Percentiles rank a stretch among this genome's conserved stretches.
Conservation (phyloP, 78 protist species). For the Speleostelium caveatum region DNA sequence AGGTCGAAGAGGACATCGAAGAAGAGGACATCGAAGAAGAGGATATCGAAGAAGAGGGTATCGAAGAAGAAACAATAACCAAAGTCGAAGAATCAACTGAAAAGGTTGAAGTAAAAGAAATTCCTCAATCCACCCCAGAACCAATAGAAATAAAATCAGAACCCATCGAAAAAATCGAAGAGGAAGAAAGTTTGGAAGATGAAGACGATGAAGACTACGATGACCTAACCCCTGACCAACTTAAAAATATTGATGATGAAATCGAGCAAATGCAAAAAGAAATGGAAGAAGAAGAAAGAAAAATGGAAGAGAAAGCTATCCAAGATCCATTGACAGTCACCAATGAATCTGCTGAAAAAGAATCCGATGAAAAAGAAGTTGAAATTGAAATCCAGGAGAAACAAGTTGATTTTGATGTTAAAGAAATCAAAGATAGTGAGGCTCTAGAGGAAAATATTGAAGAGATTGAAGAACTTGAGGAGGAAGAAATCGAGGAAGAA, state of each 20-base stretch:
- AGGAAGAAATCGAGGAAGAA: neutral
- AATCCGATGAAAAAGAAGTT: neutral
- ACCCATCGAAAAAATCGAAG: neutral
- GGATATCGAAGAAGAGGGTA: neutral
- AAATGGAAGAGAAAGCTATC: neutral
- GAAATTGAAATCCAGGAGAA: neutral
- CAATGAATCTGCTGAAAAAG: neutral
- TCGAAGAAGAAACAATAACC: neutral
- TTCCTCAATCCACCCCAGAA: neutral
- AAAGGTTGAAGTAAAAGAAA: neutral
- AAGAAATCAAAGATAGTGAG: too few relatives aligned
- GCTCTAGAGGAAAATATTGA: neutral
- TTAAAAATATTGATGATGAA: slow-evolving; percentile 24
- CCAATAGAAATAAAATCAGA: neutral
- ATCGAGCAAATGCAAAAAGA: slow-evolving; percentile 26
- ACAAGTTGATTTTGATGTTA: too few relatives aligned
- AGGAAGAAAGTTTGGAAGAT: slow-evolving; percentile 3
- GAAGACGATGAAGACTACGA: slow-evolving; percentile 17
- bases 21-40: neutral
- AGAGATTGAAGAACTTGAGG: slow-evolving; percentile 19
- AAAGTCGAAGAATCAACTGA: slow-evolving; percentile 4
- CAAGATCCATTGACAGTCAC: neutral
- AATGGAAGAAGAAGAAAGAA: slow-evolving; percentile 10
- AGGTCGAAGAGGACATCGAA: neutral
- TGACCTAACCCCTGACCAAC: slow-evolving; percentile 14